Evolutionary conservation across 2,329 filamentous ascomycete genomes (phyloP).

Genomic region (Podosphaera aphanis): DNA sequence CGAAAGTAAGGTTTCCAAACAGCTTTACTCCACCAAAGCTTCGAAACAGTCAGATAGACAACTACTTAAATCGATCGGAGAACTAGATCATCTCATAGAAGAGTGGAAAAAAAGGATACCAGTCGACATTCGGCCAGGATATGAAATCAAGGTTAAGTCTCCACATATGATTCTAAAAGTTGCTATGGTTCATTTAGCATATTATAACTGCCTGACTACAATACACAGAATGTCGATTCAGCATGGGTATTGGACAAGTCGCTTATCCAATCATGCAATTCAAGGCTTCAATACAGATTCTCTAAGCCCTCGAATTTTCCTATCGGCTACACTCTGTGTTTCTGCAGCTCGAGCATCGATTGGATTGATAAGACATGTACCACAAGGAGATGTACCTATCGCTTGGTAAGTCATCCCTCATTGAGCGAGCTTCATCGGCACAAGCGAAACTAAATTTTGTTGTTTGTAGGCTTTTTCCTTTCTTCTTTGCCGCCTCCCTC

Average conservation of each 20-base stretch:
- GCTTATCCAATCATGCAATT: constrained; percentile 83
- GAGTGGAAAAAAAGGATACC: constrained; percentile 94
- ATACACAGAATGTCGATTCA: constrained; percentile 98
- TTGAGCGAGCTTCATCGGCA: neutral
- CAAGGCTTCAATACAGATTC: constrained; percentile 79
- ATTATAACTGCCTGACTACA: constrained; percentile 93
- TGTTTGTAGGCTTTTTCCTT: constrained; percentile 51
- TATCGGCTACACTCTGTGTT: constrained; percentile 77
- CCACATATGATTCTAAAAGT: constrained; percentile 86
- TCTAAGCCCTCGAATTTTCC: constrained; percentile 81
- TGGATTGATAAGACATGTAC: constrained; percentile 83
- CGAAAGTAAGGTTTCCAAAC: constrained; percentile 82
- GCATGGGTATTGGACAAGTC: constrained; percentile 92
- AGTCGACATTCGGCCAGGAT: constrained; percentile 85
- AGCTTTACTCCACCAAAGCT: constrained; percentile 77
- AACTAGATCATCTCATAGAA: constrained; percentile 73
- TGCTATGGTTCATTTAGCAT: constrained; percentile 83
- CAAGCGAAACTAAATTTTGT: neutral
- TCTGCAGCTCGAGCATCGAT: constrained; percentile 84
- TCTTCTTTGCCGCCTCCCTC: constrained; percentile 86
- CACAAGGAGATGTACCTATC: constrained; percentile 80
- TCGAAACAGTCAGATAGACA: constrained; percentile 82
- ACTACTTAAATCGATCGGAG: constrained; percentile 81
- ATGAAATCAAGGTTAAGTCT: constrained; percentile 83
- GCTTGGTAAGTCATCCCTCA: constrained; percentile 53